Conservation (phyloP, 2,329 filamentous ascomycete genomes). For the Colletotrichum navitas region DNA sequence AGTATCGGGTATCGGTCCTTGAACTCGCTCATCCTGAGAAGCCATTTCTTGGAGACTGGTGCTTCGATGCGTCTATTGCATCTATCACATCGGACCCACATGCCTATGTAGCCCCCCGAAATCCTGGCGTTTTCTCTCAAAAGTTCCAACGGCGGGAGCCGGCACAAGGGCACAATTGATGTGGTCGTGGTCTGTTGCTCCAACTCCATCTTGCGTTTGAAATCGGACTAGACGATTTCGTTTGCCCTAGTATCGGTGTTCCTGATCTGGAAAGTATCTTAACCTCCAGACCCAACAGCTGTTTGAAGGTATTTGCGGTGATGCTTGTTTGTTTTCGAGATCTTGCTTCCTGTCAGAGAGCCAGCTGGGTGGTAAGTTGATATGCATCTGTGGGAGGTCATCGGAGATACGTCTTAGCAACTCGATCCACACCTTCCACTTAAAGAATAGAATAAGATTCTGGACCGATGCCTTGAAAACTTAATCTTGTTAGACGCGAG, state of each 20-base stretch:
- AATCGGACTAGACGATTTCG: not conserved
- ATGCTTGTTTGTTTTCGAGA: not conserved
- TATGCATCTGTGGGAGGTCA: not conserved
- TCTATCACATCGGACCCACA: conserved; percentile 3
- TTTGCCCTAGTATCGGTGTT: too few relatives aligned
- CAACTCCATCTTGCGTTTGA: not conserved
- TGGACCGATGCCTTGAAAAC: too few relatives aligned
- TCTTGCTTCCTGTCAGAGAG: not conserved
- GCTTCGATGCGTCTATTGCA: not conserved
- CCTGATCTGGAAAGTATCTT: not conserved
- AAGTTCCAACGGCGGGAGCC: not conserved
- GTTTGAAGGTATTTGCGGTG: not conserved
- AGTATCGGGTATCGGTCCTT: not conserved
- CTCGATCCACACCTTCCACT: not conserved
- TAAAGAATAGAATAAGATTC: too few relatives aligned
- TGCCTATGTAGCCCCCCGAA: not conserved
- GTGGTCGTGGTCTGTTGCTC: not conserved
- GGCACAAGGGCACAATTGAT: not conserved
- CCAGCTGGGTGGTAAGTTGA: not conserved
- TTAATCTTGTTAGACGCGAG: too few relatives aligned
- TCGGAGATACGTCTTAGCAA: not conserved
- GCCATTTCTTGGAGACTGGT: not conserved
- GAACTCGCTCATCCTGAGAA: not conserved
- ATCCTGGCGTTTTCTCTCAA: not conserved
- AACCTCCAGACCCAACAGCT: too few relatives aligned